These are phyloP conservation scores for Solanum neorickii DNA, from an alignment of 257 asterid species.

Conservation along the genomic window DNA sequence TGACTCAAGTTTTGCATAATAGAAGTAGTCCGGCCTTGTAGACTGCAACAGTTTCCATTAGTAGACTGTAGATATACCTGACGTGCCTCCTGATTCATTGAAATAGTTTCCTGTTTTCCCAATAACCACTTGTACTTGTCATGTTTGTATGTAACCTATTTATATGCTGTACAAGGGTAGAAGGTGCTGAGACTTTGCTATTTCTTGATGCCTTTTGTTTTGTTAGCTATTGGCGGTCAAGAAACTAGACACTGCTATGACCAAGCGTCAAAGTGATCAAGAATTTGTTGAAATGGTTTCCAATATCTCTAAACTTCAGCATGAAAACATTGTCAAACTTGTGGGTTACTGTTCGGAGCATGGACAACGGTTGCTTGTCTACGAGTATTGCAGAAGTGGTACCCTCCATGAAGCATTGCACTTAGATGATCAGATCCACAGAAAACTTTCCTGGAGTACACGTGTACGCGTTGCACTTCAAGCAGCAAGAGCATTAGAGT, in stretches of 20 bases:
- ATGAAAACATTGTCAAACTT: constrained; percentile 52
- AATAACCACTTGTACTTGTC: background rate
- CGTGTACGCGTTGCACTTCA: constrained; percentile 79
- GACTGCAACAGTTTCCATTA: background rate
- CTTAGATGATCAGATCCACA: constrained; percentile 49
- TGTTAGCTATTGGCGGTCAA: constrained; percentile 70
- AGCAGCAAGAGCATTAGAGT: constrained; percentile 91
- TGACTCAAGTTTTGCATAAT: background rate
- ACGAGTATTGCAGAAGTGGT: constrained; percentile 57
- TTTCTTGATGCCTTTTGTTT: background rate
- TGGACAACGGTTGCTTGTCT: constrained; percentile 68
- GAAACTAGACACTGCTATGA: constrained; percentile 48
- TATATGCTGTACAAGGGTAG: background rate
- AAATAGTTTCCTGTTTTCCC: background rate
- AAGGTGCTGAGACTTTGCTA: background rate
- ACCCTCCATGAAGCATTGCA: constrained; percentile 78
- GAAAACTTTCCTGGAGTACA: constrained; percentile 72
- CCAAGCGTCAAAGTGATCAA: constrained; percentile 39
- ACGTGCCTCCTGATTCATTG: background rate
- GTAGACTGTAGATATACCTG: background rate
- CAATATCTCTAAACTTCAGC: constrained; percentile 45
- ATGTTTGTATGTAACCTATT: background rate
- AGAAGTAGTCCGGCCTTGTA: background rate
- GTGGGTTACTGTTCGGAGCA: constrained; percentile 83
- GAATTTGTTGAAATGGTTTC: constrained; percentile 70